These are phyloP conservation scores for Ceratobasidium sp. DNA, from an alignment of 1,284 basidiomycete species.

Conservation along the genomic window DNA sequence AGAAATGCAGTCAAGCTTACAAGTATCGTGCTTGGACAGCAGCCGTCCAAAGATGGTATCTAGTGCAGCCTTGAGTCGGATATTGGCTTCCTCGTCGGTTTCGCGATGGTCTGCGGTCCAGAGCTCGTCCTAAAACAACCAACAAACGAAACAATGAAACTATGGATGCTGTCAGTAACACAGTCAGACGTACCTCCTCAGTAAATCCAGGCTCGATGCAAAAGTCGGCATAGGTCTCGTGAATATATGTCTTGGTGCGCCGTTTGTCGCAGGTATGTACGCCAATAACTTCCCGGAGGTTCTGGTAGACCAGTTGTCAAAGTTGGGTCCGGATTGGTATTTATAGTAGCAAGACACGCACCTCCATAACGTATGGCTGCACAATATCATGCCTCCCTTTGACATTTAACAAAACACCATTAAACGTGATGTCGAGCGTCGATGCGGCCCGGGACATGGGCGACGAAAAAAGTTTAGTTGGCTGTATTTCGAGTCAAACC, in stretches of 20 bases:
- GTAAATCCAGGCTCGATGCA: slow-evolving; percentile 72
- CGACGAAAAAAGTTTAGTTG: slow-evolving; percentile 72
- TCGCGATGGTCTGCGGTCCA: slow-evolving; percentile 77
- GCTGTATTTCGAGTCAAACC: slow-evolving; percentile 57
- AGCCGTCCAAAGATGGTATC: slow-evolving; percentile 66
- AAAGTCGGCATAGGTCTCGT: slow-evolving; percentile 68
- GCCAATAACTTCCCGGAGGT: slow-evolving; percentile 74
- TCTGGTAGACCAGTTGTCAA: slow-evolving; percentile 55
- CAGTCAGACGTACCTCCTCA: slow-evolving; percentile 60
- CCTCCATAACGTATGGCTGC: slow-evolving; percentile 64
- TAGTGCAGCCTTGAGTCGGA: slow-evolving; percentile 64
- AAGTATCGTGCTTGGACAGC: slow-evolving; percentile 59
- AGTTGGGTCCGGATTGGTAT: background rate
- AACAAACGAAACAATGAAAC: background rate
- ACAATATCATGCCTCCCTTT: slow-evolving; percentile 49
- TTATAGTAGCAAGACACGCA: slow-evolving; percentile 51
- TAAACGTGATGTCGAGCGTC: slow-evolving; percentile 75
- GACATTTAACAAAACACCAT: slow-evolving; percentile 54
- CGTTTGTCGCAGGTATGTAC: slow-evolving; percentile 81
- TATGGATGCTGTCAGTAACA: background rate
- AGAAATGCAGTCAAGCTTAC: slow-evolving; percentile 57
- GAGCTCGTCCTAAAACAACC: slow-evolving; percentile 63
- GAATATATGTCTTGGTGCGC: slow-evolving; percentile 65
- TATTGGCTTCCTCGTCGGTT: slow-evolving; percentile 64
- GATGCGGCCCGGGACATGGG: slow-evolving; percentile 78